These are phyloP conservation scores for Leishmania arabica DNA, from an alignment of 208 protist genomes.

Conservation along the genomic window DNA sequence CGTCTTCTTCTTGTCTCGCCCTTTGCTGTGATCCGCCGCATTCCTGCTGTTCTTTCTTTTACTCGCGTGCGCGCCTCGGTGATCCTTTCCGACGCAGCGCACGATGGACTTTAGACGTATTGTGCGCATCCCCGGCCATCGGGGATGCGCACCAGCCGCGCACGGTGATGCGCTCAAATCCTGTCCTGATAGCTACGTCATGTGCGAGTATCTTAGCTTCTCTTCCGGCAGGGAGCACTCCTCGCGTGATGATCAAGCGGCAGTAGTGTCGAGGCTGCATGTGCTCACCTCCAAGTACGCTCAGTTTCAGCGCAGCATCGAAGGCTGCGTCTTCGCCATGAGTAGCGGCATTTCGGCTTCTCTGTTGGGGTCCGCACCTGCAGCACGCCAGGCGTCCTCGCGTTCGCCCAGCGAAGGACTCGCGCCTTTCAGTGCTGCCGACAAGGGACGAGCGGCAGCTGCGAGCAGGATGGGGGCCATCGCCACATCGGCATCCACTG, in stretches of 20 bases:
- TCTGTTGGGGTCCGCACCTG: background rate
- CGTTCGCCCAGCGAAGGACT: conserved; percentile 6
- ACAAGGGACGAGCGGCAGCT: conserved; percentile 1
- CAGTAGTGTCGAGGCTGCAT: conserved; percentile 15
- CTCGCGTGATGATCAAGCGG: background rate
- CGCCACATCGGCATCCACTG: background rate
- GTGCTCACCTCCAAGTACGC: conserved; percentile 12
- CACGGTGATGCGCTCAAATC: conserved; percentile 3
- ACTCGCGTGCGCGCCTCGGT: background rate
- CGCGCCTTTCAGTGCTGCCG: background rate
- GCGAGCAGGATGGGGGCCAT: background rate
- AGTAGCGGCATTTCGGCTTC: background rate
- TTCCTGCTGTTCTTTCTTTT: background rate
- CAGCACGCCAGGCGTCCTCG: background rate
- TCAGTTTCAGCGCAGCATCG: conserved; percentile 21
- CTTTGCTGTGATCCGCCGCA: background rate
- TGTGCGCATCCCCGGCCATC: background rate
- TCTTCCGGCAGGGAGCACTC: too few relatives aligned
- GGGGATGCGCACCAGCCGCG: background rate
- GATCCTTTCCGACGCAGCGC: conserved; percentile 90
- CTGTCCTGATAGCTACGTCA: background rate
- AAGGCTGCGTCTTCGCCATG: conserved; percentile 12
- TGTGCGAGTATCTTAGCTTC: background rate
- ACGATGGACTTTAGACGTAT: conserved; percentile 75
- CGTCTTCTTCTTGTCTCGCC: background rate